Conservation (phyloP, 2,329 filamentous ascomycete genomes). For the Trichoderma cornu-damae region DNA sequence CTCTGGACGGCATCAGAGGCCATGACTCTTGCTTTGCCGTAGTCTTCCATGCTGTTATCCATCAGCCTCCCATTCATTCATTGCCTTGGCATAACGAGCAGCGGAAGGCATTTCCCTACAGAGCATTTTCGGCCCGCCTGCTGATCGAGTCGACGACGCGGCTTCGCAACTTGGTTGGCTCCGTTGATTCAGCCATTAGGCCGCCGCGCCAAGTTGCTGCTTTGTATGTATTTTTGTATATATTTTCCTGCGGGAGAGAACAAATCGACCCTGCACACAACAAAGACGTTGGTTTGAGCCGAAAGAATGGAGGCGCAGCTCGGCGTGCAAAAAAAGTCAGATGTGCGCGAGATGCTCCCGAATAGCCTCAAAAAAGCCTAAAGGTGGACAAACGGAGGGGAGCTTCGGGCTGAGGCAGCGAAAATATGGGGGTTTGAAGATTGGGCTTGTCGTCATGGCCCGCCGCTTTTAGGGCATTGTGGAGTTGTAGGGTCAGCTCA, state of each 20-base stretch:
- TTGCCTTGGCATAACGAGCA: neutral
- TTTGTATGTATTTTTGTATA: too few relatives aligned
- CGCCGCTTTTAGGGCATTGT: too few relatives aligned
- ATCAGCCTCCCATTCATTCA: neutral
- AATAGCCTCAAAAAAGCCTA: neutral
- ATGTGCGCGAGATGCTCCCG: neutral
- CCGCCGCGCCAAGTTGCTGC: neutral
- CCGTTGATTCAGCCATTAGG: constrained; percentile 21
- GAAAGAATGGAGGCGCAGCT: too few relatives aligned
- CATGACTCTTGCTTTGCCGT: constrained; percentile 57
- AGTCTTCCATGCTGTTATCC: constrained; percentile 59
- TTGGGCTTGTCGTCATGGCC: too few relatives aligned
- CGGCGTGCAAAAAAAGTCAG: too few relatives aligned
- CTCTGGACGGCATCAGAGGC: constrained; percentile 67
- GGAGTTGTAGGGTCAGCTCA: too few relatives aligned
- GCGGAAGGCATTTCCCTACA: constrained; percentile 36
- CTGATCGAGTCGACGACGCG: constrained; percentile 38
- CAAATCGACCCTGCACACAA: too few relatives aligned
- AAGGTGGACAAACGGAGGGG: too few relatives aligned
- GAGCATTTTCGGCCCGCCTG: constrained; percentile 46
- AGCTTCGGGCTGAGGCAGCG: neutral
- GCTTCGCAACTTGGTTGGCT: constrained; percentile 24
- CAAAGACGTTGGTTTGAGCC: neutral
- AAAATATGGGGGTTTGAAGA: too few relatives aligned
- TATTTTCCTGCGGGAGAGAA: neutral